A percentile compares a stretch with the other conserved stretches of the same genome.
Evolutionary conservation across 345 rosid species (phyloP).

Genomic region (Eucalyptus viminalis): DNA sequence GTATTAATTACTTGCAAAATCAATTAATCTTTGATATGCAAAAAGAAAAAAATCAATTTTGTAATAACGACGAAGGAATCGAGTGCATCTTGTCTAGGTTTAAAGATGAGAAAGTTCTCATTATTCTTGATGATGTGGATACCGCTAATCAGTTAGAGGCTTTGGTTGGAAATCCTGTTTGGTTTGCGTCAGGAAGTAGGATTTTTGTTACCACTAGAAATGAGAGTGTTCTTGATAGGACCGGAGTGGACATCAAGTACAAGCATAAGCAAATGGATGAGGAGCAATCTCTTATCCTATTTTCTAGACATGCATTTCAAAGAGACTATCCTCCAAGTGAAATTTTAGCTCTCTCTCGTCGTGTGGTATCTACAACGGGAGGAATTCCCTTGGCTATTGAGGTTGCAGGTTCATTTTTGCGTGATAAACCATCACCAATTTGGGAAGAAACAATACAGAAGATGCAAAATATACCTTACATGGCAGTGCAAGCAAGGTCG

Average conservation of each 20-base stretch:
- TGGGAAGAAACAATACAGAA: no score
- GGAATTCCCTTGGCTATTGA: neutral
- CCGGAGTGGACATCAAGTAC: neutral
- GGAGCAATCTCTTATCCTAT: neutral
- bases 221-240: neutral
- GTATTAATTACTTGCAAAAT: neutral
- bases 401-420: no score
- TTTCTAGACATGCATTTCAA: neutral
- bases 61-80: no score
- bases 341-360: neutral
- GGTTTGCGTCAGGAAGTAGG: neutral
- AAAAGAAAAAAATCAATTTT: rapidly evolving
- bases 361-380: neutral
- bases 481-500: no score
- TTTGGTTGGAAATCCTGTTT: neutral
- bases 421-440: no score
- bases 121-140: neutral
- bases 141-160: neutral
- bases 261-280: neutral
- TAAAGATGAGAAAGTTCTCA: neutral
- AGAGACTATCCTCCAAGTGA: neutral
- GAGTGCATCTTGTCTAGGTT: neutral
- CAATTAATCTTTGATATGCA: neutral
- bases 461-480: no score
- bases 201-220: neutral